Evolutionary conservation across 2,329 filamentous ascomycete genomes (phyloP).

Genomic region (Colletotrichum siamense): DNA sequence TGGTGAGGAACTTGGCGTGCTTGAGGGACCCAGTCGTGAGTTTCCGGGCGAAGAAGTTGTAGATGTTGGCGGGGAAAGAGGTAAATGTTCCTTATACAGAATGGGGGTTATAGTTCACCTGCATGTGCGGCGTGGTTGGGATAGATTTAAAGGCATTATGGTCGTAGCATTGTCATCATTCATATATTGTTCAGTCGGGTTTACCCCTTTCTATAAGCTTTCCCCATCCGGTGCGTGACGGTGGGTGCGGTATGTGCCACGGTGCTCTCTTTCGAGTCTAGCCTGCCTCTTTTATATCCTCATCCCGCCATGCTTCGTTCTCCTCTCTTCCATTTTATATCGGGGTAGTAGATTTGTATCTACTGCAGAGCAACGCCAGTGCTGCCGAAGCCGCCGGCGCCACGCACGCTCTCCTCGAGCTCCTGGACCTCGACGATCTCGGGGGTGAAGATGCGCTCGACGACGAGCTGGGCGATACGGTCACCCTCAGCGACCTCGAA

Average conservation of each 20-base stretch:
- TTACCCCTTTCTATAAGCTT: background rate
- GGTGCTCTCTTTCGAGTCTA: background rate
- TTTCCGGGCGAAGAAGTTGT: conserved; percentile 64
- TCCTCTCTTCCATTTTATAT: background rate
- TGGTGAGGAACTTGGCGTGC: conserved; percentile 76
- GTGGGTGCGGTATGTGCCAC: background rate
- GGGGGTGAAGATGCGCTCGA: conserved; percentile 94
- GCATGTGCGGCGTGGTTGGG: conserved; percentile 5
- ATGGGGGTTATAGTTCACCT: background rate
- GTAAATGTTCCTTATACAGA: background rate
- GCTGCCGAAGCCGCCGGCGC: conserved; percentile 90
- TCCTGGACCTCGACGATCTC: conserved; percentile 89
- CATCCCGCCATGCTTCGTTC: background rate
- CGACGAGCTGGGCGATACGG: conserved; percentile 88
- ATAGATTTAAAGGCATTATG: conserved; percentile 9
- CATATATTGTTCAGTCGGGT: background rate
- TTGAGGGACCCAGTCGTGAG: conserved; percentile 69
- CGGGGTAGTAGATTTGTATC: background rate
- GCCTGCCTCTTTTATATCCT: background rate
- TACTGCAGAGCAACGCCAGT: conserved; percentile 61
- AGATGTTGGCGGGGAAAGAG: conserved; percentile 8
- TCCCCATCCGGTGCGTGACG: background rate
- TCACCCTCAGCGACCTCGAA: conserved; percentile 86
- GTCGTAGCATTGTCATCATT: conserved; percentile 17
- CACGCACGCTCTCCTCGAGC: conserved; percentile 88